A percentile compares a stretch with the other conserved stretches of the same genome.
Evolutionary conservation across 1,284 basidiomycete species (phyloP).

Genomic region (Cryptococcus wingfieldii): DNA sequence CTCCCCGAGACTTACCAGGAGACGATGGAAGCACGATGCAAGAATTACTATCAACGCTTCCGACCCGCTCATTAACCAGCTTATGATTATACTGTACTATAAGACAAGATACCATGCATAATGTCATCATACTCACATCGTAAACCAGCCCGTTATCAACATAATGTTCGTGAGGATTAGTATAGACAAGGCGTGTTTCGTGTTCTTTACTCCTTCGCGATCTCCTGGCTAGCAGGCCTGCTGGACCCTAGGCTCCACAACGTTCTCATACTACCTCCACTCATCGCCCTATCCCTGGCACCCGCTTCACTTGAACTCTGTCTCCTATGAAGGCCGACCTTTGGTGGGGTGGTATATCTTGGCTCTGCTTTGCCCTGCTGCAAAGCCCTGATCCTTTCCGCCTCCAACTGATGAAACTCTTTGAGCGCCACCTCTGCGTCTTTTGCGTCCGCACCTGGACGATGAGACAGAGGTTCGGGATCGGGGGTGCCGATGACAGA

Average conservation of each 20-base stretch:
- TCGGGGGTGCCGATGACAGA: background rate
- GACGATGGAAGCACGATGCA: slow-evolving; percentile 69
- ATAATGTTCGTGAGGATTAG: background rate
- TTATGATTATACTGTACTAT: background rate
- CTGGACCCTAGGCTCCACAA: slow-evolving; percentile 26
- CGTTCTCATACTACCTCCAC: slow-evolving; percentile 25
- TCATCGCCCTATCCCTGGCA: slow-evolving; percentile 8
- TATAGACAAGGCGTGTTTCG: background rate
- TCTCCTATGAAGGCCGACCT: slow-evolving; percentile 3
- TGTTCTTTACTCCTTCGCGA: background rate
- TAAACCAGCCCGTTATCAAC: background rate
- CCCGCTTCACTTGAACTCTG: background rate
- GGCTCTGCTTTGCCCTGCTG: slow-evolving; percentile 23
- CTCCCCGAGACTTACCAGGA: slow-evolving; percentile 88
- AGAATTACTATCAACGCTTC: slow-evolving; percentile 69
- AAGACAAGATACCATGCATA: slow-evolving; percentile 7
- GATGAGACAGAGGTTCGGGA: background rate
- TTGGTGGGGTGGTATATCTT: slow-evolving; percentile 31
- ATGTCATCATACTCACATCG: background rate
- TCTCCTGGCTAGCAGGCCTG: slow-evolving; percentile 17
- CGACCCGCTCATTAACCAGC: slow-evolving; percentile 37
- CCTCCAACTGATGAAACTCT: slow-evolving; percentile 34
- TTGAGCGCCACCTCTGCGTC: slow-evolving; percentile 20
- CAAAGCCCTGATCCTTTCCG: slow-evolving; percentile 23
- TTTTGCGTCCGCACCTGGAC: slow-evolving; percentile 3